A percentile compares a stretch with the other conserved stretches of the same genome.
phyloP scores from a whole-genome alignment of 106 monocot genomes.

The Narthecium ossifragum region DNA sequence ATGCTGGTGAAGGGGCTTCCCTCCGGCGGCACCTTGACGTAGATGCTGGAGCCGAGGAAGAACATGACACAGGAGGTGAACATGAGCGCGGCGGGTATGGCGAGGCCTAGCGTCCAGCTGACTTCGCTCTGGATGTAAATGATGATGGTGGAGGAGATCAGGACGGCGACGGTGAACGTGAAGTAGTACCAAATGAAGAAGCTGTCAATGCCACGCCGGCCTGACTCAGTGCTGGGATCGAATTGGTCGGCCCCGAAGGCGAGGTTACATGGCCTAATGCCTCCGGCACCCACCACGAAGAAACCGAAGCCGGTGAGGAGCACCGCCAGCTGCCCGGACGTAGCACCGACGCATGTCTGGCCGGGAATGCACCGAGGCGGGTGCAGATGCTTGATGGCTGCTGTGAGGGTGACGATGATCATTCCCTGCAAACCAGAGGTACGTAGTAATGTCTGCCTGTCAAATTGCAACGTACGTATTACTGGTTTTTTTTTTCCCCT shows the following conservation, averaged over 20 bases:
- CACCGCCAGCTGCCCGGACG: constrained; percentile 24
- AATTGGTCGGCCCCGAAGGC: constrained; percentile 94
- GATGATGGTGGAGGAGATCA: constrained; percentile 67
- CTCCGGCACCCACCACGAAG: constrained; percentile 68
- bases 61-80: constrained; percentile 48
- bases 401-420: constrained; percentile 55
- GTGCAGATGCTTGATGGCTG: constrained; percentile 42
- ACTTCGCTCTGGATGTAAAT: constrained; percentile 77
- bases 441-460: not conserved
- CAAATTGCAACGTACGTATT: not conserved
- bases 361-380: constrained; percentile 38
- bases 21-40: constrained; percentile 59
- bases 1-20: constrained; percentile 66
- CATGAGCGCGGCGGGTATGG: constrained; percentile 64
- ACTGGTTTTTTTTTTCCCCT: not conserved
- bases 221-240: constrained; percentile 53
- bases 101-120: constrained; percentile 71
- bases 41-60: constrained; percentile 51
- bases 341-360: constrained; percentile 24
- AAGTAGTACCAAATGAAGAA: constrained; percentile 99
- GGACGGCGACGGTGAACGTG: constrained; percentile 63
- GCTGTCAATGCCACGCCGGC: constrained; percentile 67
- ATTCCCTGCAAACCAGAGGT: constrained; percentile 85
- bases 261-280: constrained; percentile 83
- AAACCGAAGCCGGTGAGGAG: constrained; percentile 39